phyloP scores from a whole-genome alignment of 768 basidiomycete species.

The Megacollybia marginata region DNA sequence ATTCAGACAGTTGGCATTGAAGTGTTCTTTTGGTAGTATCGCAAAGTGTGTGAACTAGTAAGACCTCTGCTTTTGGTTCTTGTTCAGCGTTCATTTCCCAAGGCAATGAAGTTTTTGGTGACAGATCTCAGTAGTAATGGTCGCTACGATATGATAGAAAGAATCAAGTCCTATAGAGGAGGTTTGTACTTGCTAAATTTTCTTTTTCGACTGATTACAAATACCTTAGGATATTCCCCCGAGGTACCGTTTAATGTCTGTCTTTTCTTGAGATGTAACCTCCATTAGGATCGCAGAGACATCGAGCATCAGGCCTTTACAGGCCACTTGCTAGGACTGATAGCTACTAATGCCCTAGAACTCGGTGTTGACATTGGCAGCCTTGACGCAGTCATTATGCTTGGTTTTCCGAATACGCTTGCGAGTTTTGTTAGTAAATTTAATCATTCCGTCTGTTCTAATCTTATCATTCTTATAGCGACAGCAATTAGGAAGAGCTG shows the following conservation, averaged over 20 bases:
- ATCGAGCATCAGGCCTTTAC: slow-evolving; percentile 87
- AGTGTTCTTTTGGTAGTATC: slow-evolving; percentile 39
- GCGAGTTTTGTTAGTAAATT: slow-evolving; percentile 64
- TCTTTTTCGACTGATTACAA: neutral
- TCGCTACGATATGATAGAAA: slow-evolving; percentile 64
- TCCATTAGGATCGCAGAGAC: slow-evolving; percentile 60
- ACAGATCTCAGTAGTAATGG: slow-evolving; percentile 67
- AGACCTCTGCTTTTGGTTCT: slow-evolving; percentile 9
- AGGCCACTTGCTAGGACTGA: slow-evolving; percentile 74
- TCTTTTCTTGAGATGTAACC: neutral
- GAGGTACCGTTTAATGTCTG: slow-evolving; percentile 32
- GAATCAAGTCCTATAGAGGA: slow-evolving; percentile 78
- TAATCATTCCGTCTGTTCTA: neutral
- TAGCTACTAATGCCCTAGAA: slow-evolving; percentile 88
- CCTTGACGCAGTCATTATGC: slow-evolving; percentile 85
- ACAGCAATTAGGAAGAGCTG: slow-evolving; percentile 87
- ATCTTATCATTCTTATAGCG: slow-evolving; percentile 35
- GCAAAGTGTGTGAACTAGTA: slow-evolving; percentile 79
- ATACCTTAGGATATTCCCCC: slow-evolving; percentile 56
- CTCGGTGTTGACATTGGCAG: slow-evolving; percentile 87
- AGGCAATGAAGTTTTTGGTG: slow-evolving; percentile 78
- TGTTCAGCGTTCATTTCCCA: neutral
- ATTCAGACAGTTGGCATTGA: neutral
- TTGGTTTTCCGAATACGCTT: slow-evolving; percentile 74
- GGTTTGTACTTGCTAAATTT: slow-evolving; percentile 7